Percentiles rank a stretch among this genome's conserved stretches.
Conservation (phyloP, 2,329 filamentous ascomycete species). For the Metarhizium sp. region DNA sequence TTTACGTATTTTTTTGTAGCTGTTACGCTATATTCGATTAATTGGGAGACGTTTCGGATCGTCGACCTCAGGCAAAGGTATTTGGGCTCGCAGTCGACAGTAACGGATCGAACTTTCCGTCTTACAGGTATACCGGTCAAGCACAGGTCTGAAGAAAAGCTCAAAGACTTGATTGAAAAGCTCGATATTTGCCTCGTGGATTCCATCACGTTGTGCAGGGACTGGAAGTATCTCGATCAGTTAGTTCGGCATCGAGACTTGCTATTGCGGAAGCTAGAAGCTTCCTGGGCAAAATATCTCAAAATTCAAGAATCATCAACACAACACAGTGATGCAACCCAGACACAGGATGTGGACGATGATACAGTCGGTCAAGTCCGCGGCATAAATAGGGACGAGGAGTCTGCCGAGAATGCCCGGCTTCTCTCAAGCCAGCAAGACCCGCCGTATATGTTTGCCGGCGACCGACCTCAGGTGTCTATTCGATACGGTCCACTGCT, state of each 20-base stretch:
- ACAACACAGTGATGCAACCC: slow-evolving; percentile 5
- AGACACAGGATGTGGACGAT: slow-evolving; percentile 4
- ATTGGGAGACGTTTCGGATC: slow-evolving; percentile 73
- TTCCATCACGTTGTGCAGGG: slow-evolving; percentile 71
- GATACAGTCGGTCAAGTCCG: slow-evolving; percentile 19
- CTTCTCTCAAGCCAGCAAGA: slow-evolving; percentile 42
- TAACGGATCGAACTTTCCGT: slow-evolving; percentile 89
- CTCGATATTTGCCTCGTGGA: slow-evolving; percentile 86
- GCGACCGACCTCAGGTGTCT: slow-evolving; percentile 55
- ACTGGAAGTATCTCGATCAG: slow-evolving; percentile 77
- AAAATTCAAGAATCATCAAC: slow-evolving; percentile 15
- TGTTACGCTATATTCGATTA: slow-evolving; percentile 73
- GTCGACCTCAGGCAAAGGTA: slow-evolving; percentile 85
- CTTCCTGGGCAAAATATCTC: slow-evolving; percentile 66
- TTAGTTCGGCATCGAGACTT: slow-evolving; percentile 58
- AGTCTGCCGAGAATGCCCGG: slow-evolving; percentile 46
- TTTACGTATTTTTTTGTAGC: slow-evolving; percentile 90
- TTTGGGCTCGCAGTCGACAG: slow-evolving; percentile 85
- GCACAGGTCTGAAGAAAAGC: slow-evolving; percentile 69
- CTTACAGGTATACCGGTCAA: slow-evolving; percentile 79
- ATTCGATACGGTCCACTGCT: slow-evolving; percentile 73
- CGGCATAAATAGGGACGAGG: slow-evolving; percentile 25
- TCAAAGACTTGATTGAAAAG: slow-evolving; percentile 80
- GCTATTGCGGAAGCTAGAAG: slow-evolving; percentile 65
- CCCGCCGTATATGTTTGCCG: slow-evolving; percentile 25